Evolutionary conservation across 768 basidiomycete genomes (phyloP), one percentile per base, ranked within the genome.

Genomic region (Sporobolomyces pararoseus): DNA sequence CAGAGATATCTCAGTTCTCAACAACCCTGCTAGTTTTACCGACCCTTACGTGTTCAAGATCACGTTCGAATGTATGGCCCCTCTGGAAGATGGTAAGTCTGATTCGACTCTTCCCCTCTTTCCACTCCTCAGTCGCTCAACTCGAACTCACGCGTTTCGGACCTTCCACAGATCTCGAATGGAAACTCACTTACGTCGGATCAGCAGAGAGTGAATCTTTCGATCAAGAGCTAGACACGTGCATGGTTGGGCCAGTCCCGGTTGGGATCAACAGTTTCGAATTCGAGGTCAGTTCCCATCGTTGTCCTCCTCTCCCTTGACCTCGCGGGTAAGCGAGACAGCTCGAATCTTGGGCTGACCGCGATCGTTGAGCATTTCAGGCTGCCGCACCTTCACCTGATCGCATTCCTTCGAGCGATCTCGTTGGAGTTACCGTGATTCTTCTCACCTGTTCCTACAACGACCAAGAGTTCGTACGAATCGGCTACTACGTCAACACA

Each of bases 401-500:
- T 35, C 88, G 87, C 75, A 93, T 98, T 74, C 94, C 93, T 3
- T 77, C 85, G 37, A 87, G 90, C 70, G 95, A 98, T 77, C 90
- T 95, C 37, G 84, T 99, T 17, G 96, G 96, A 53, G 94, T 99
- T 23, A 91, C 95, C 3, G 96, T 95, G 9, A 88, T 98, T 78
- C 97, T 99, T 76, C 85, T 99, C 60, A 98, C 94, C 0, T 96
- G 92, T 10, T 90, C 90, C 16, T 99, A 98, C 80, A 86, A 87
- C 46, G 95, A 97, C 60, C 94, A 96, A 77, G 96, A 98, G 79
- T 99, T 99, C 77, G 95, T 99, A n/a, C 87, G 95, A 53, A 94
- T 99, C 32, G 96, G 96, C 10, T 98, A 99, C 79, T 99, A 99
- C 80, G 96, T 98, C 81, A 94, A 98, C 78, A 97, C 94, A 31